These are phyloP conservation scores for Isabelozyma gotoi DNA, from an alignment of 805 yeast species.

Conservation along the genomic window DNA sequence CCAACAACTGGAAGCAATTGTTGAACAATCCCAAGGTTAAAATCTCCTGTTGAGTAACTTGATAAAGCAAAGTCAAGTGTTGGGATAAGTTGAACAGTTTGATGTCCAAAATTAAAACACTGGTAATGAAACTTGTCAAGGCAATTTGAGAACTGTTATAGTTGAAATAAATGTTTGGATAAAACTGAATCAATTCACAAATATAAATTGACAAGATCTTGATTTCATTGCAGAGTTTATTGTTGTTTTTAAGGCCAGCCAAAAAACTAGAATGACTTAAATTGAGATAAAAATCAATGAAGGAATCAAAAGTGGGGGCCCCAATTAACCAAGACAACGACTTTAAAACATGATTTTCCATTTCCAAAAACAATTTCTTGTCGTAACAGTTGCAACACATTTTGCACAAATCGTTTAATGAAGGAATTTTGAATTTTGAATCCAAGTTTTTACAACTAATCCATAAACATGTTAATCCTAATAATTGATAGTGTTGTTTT, in stretches of 20 bases:
- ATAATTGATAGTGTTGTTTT: conserved; percentile 45
- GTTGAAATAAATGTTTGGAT: conserved; percentile 55
- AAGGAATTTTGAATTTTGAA: conserved; percentile 57
- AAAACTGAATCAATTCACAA: conserved; percentile 67
- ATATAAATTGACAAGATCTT: conserved; percentile 58
- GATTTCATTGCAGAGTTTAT: conserved; percentile 40
- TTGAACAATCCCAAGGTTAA: conserved; percentile 15
- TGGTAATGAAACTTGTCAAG: conserved; percentile 42
- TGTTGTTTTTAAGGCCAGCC: conserved; percentile 28
- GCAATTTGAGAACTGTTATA: conserved; percentile 55
- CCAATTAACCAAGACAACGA: conserved; percentile 65
- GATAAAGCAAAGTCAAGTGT: conserved; percentile 18
- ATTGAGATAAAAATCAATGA: conserved; percentile 56
- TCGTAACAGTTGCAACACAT: conserved; percentile 61
- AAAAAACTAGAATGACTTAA: conserved; percentile 19
- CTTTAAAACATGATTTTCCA: conserved; percentile 68
- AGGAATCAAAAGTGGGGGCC: conserved; percentile 61
- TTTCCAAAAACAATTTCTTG: conserved; percentile 56
- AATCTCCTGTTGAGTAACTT: conserved; percentile 15
- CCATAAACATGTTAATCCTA: conserved; percentile 46
- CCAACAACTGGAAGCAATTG: conserved; percentile 23
- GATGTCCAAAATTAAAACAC: conserved; percentile 36
- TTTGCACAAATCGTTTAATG: conserved; percentile 49
- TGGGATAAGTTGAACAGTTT: conserved; percentile 21
- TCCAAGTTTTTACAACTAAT: conserved; percentile 48